Evolutionary conservation across 2,329 filamentous ascomycete genomes (phyloP).

Genomic region (Epicoccum sorghinum): DNA sequence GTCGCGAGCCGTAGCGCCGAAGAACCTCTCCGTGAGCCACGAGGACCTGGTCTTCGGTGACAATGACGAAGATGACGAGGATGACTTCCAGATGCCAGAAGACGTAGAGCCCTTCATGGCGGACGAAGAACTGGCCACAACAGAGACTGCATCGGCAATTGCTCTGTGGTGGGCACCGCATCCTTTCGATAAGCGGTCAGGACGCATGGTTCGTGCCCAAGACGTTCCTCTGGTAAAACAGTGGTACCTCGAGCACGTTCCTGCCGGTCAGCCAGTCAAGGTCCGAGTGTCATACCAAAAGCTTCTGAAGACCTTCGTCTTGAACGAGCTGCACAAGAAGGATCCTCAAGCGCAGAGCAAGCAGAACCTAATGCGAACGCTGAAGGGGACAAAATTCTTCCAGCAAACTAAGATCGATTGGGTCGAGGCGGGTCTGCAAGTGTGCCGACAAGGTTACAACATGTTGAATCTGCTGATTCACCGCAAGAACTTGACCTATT

Average conservation of each 20-base stretch:
- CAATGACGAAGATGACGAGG: slow-evolving; percentile 81
- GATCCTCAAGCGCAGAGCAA: slow-evolving; percentile 94
- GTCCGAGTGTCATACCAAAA: slow-evolving; percentile 99
- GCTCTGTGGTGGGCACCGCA: slow-evolving; percentile 98
- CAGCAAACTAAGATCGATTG: slow-evolving; percentile 99
- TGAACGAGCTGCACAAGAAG: slow-evolving; percentile 97
- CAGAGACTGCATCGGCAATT: slow-evolving; percentile 89
- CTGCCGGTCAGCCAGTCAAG: slow-evolving; percentile 89
- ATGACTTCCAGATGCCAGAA: slow-evolving; percentile 81
- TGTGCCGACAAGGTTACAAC: slow-evolving; percentile 97
- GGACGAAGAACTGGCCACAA: slow-evolving; percentile 86
- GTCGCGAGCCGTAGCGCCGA: slow-evolving; percentile 88
- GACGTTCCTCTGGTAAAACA: slow-evolving; percentile 97
- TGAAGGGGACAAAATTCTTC: slow-evolving; percentile 99
- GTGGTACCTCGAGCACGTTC: slow-evolving; percentile 97
- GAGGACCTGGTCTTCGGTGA: slow-evolving; percentile 92
- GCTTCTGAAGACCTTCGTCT: slow-evolving; percentile 90
- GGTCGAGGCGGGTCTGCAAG: slow-evolving; percentile 98
- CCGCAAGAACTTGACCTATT: slow-evolving; percentile 96
- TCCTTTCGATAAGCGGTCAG: slow-evolving; percentile 92
- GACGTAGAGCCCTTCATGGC: slow-evolving; percentile 86
- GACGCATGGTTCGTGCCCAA: slow-evolving; percentile 94
- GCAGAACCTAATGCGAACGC: slow-evolving; percentile 84
- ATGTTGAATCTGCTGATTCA: slow-evolving; percentile 98
- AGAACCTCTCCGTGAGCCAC: slow-evolving; percentile 88